Percentiles rank a stretch among this genome's conserved stretches.
These are phyloP conservation scores for Thymus quinquecostatus DNA, from an alignment of 257 asterid genomes.

Conservation along the genomic window DNA sequence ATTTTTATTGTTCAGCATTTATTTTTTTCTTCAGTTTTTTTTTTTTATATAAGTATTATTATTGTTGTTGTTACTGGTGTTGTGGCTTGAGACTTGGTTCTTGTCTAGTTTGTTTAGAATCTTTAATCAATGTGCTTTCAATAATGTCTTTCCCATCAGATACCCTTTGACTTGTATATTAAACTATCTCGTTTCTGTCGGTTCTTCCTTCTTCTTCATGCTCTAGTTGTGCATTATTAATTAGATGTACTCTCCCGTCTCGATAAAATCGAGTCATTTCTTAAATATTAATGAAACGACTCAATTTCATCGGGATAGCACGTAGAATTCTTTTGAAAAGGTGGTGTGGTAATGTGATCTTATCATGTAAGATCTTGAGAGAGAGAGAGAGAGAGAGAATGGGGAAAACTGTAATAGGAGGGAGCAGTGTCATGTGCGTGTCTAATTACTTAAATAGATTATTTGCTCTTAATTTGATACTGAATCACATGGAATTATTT, in stretches of 20 bases:
- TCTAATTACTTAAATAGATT: slow-evolving; percentile 10
- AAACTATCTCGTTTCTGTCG: slow-evolving; percentile 27
- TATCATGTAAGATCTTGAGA: neutral
- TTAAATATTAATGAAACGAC: too few species aligned
- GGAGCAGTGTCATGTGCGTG: slow-evolving; percentile 40
- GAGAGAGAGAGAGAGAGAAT: neutral
- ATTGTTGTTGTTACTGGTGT: slow-evolving; percentile 22
- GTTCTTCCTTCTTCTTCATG: neutral
- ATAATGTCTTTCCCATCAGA: slow-evolving; percentile 29
- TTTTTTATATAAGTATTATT: slow-evolving; percentile 13
- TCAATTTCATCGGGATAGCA: neutral
- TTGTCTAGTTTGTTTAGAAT: slow-evolving; percentile 32
- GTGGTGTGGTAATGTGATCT: neutral
- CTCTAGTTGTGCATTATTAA: neutral
- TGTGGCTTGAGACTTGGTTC: slow-evolving; percentile 24
- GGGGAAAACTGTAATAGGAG: slow-evolving; percentile 14
- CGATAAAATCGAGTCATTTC: too few species aligned
- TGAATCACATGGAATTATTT: slow-evolving; percentile 24
- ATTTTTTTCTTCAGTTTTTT: too few species aligned
- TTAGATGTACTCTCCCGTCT: too few species aligned
- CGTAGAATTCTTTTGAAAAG: too few species aligned
- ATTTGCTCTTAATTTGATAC: slow-evolving; percentile 15
- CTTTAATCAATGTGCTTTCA: slow-evolving; percentile 33
- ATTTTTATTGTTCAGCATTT: slow-evolving; percentile 19
- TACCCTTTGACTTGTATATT: slow-evolving; percentile 38